Base-by-base conservation (phyloP, 2,329 filamentous ascomycete genomes). In the Aspergillus ochraceus region DNA sequence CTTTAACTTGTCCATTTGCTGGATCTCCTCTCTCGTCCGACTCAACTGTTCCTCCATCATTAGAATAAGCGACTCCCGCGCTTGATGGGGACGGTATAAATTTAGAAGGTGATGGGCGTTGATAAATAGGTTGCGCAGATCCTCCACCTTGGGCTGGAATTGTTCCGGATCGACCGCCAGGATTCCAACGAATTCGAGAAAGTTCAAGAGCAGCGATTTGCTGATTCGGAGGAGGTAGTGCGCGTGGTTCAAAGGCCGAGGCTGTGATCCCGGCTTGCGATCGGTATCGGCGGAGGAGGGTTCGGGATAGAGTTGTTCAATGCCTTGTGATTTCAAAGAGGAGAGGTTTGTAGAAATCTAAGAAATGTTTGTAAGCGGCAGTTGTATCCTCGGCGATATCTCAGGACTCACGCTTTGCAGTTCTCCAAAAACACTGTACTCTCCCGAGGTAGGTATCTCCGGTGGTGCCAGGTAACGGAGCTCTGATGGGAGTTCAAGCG, bases 101-200 rank as follows among this genome's bases (percentile, higher is more conserved):
- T 99, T 99, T 65, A 98, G 87, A 56, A 97, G 84, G 70, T 96
- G 91, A 76, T 97, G 92, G 70, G 96, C 90, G 74, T 98, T 98
- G 74, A 94, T 88, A 64, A 96, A 89, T 29, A 98, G 79, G 17
- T 89, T 92, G 68, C 90, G 84, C 32, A 99, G 77, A 74, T 98
- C 90, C 49, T 86, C 81, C 50, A 94, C 83, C 73, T 96, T 96
- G 47, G 86, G 83, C 26, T 84, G 81, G 54, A 87, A 89, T 72
- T 89, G 80, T 49, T 83, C 81, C 0, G 91, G 90, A 50, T 88
- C 83, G n/a, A 85, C 77, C 10, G 85, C 83, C 59, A 96, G 80
- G 14, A 90, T 80, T 24, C 92, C 91, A 0, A 90, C 80, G 5
- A 98, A 84, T 71, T 96, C 92, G 49, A 98, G 83, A 71, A 96